Evolutionary conservation across 768 basidiomycete species (phyloP), one percentile per base, ranked within the genome.

Genomic region (Hysterangium stoloniferum): DNA sequence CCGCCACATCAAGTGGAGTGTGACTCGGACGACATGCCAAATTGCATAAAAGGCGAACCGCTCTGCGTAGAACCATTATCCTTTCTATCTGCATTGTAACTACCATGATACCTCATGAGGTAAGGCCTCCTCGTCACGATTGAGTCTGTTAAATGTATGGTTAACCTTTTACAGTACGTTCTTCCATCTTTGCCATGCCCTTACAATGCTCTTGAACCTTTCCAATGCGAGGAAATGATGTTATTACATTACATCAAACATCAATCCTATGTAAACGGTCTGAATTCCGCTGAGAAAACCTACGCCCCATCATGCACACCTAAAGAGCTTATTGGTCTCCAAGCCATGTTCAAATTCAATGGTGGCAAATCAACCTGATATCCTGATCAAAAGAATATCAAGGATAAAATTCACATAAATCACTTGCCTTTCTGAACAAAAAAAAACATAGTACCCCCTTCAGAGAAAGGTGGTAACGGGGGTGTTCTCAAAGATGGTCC

Each of bases 401-500:
- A n/a, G n/a, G n/a, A n/a, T n/a, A n/a, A n/a, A 51, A 84, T 86
- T 8, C 92, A 89, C 70, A 87, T 93, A 75, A 92, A 93, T 71
- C 90, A 92, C 73, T 86, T 91, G 46, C 80, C 94, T 52, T 97
- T 97, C 78, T 96, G 94, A 93, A 85, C n/a, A n/a, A n/a, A n/a
- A n/a, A n/a, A 79, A 71, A 94, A 93, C 74, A 75, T 96, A 48
- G 82, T 90, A 2, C 87, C 87, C 1, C 60, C 78, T 24, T n/a
- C n/a, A n/a, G n/a, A 73, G 57, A 64, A 70, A 57, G 79, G 78
- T 61, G 83, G 82, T 20, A 62, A 57, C 32, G 86, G 86, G 12
- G 85, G 84, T 43, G 62, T 62, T 5, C 71, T 86, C 60, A 68
- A 67, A 32, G 72, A 75, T 3, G 86, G 86, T 20, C 72, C 78